Conservation (phyloP, 1,284 basidiomycete species). For the Heterobasidion irregulare region DNA sequence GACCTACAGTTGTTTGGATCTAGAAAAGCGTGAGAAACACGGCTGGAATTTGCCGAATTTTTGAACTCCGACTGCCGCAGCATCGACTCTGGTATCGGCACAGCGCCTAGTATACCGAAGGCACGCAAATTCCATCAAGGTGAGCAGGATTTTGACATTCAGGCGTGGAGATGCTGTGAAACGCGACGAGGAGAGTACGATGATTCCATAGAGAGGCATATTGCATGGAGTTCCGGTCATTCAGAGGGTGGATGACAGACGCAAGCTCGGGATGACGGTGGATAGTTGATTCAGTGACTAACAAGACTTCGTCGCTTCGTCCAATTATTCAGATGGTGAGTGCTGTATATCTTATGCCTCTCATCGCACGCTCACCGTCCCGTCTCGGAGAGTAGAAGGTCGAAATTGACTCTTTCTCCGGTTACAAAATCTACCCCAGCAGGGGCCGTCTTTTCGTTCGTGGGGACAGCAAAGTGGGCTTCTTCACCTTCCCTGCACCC, state of each 20-base stretch:
- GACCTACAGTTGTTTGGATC: no score
- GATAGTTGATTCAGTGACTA: conserved; percentile 13
- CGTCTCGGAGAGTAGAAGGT: conserved; percentile 69
- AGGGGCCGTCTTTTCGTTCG: conserved; percentile 96
- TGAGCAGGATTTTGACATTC: conserved; percentile 33
- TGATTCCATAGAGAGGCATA: conserved; percentile 8
- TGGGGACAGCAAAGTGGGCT: conserved; percentile 89
- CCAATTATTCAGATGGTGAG: conserved; percentile 40
- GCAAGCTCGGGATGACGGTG: conserved; percentile 30
- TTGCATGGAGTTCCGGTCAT: conserved; percentile 14
- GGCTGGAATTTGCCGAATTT: background rate
- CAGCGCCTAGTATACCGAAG: background rate
- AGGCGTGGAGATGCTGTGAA: conserved; percentile 1
- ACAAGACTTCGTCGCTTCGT: conserved; percentile 12
- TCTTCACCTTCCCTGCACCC: background rate
- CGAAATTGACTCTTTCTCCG: conserved; percentile 95
- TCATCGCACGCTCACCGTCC: conserved; percentile 9
- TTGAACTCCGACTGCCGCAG: background rate
- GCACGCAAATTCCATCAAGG: conserved; percentile 43
- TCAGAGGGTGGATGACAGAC: conserved; percentile 34
- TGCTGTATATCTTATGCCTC: conserved; percentile 6
- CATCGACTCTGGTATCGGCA: background rate
- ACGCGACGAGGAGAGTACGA: background rate
- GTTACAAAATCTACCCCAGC: conserved; percentile 93
- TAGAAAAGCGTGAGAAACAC: no score